Evolutionary conservation across 2,329 filamentous ascomycete genomes (phyloP), one percentile per base, ranked within the genome.

Genomic region (Corinectria fuckeliana): DNA sequence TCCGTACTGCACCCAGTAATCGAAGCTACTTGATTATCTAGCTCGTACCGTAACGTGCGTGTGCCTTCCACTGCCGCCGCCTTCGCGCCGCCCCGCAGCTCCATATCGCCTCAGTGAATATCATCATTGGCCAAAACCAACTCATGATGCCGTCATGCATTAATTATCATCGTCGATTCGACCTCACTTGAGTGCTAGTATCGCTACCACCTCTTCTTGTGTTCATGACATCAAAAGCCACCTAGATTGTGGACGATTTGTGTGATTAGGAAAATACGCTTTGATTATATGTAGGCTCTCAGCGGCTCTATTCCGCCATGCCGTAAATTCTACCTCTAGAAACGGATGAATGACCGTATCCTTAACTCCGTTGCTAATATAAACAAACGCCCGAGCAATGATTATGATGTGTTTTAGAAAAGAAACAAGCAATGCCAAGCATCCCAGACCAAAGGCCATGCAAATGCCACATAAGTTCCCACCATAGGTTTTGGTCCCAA

Each of bases 331-430:
- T 50, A 23, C 50, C 34, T 23, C 41, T 38, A 32, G 14, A 39
- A 26, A 30, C 47, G 45, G 56, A 38, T 32, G 20, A 11, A n/a
- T 21, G 23, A 23, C 21, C 21, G 23, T 34, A 53, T 67, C 68
- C 64, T 62, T 53, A 66, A 69, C 60, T 67, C 68, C 68, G 56
- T 47, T 69, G 65, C 67, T 68, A 63, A 62, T 61, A 34, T 64
- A 70, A 55, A 66, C 56, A 69, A 70, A 69, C 68, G 61, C 67
- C 61, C 50, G 56, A 39, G 49, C 55, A 57, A 64, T 62, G 53
- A 62, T 66, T 42, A 60, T 61, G 36, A 57, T 50, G n/a, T 5
- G 21, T 69, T 51, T 58, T 47, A 39, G 53, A 28, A 14, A 28
- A 51, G 62, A 61, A 50, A 56, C 16, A 30, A 56, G 20, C 57